A percentile compares a stretch with the other conserved stretches of the same genome.
Conservation (phyloP, 305 asterid genomes). For the Fraxinus baroniana region DNA sequence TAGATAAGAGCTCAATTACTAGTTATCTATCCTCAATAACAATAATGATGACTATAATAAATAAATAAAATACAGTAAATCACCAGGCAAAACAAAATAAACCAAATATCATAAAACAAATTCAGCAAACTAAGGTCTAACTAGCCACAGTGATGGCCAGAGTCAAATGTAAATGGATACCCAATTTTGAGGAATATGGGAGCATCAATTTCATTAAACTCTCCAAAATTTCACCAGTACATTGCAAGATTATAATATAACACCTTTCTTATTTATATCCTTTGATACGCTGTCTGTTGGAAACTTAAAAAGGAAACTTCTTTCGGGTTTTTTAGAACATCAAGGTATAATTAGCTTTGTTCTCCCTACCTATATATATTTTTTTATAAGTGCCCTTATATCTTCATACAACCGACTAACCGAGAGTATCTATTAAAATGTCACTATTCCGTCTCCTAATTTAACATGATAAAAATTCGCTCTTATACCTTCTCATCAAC, state of each 20-base stretch:
- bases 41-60: neutral
- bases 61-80: neutral
- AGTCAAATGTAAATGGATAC: neutral
- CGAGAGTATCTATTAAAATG: too few relatives aligned
- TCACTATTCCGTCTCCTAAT: neutral
- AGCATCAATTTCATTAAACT: neutral
- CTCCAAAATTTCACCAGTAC: neutral
- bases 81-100: constrained; percentile 7
- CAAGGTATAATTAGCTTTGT: too few relatives aligned
- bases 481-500: neutral
- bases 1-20: neutral
- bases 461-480: neutral
- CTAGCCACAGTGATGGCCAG: neutral
- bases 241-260: neutral
- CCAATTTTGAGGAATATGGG: neutral
- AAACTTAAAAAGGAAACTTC: neutral
- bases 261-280: neutral
- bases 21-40: constrained; percentile 1
- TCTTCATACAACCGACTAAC: neutral
- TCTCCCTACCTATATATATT: too few relatives aligned
- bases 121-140: neutral
- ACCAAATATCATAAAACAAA: neutral
- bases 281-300: neutral
- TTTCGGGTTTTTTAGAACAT: neutral
- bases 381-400: neutral